Evolutionary conservation across 495 filamentous ascomycete genomes (phyloP), one percentile per base, ranked within the genome.

Genomic region (Chaetomium cochliodes): DNA sequence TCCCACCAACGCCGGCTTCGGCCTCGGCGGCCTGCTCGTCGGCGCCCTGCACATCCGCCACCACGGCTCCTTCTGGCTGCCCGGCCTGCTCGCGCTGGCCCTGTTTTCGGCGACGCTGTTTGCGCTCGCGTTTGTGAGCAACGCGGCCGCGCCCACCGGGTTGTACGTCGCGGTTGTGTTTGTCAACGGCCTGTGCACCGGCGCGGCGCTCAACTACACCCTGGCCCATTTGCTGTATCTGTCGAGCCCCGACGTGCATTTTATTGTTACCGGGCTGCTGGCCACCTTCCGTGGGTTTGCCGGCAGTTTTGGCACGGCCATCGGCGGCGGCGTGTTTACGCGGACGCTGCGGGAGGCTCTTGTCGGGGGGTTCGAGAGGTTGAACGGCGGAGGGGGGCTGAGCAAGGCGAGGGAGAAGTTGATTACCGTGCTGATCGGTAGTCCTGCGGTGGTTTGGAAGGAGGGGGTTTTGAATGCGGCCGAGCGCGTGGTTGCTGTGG

Each of bases 1-100:
- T 54, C 88, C 90, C 0, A 92, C 89, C 0, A 93, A 92, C 72
- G 70, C 82, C 3, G 90, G 90, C 0, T 92, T 93, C 67, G 90
- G 85, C 0, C 52, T 81, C 2, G 90, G 90, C 37, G 90, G 90
- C 0, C 72, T 92, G 2, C 58, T 90, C 3, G 87, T 86, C 3
- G 90, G 90, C 9, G 82, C 80, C 74, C 65, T 91, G 20, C 90
- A 93, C 67, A 88, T 92, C 65, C 85, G 84, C 3, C 84, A 85
- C 49, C 72, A 78, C 0, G 86, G 86, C 8, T 86, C 84, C 58
- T 92, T 90, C 70, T 92, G 87, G 76, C 49, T 78, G 69, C 79
- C 88, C 4, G 84, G 77, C 55, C 47, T 91, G 3, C 23, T 84
- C 0, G 77, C 84, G 0, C 83, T 87, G 60, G 41, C 75, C 12